Base-by-base conservation (phyloP, 139 green algal genomes). In the Haematococcus lacustris region DNA sequence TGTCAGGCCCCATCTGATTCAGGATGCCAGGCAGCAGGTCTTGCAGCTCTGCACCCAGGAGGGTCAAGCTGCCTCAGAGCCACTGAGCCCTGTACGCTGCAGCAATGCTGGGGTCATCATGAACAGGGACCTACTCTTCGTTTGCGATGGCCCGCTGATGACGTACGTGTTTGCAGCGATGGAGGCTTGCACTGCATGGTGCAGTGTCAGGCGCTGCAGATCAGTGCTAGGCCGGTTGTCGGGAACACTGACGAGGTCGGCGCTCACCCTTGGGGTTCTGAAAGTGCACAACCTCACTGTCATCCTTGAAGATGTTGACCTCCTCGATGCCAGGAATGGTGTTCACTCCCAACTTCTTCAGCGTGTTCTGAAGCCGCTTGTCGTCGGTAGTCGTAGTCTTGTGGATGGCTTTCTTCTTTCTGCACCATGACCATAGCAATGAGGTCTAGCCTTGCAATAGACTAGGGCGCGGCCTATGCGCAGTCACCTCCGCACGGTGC, bases 111-210 rank as follows among this genome's bases (percentile, higher is more conserved):
- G n/a, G n/a, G n/a, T n/a, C n/a, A n/a, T n/a, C n/a, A n/a, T n/a
- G n/a, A n/a, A n/a, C n/a, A n/a, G n/a, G n/a, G n/a, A 78, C 76
- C 74, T 70, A 84, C 76, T 87, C 81, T 89, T 89, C 47, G 77
- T 84, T 51, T 81, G 73, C 4, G 91, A 91, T 32, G 88, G 83
- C 1, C 94, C 96, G 76, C 86, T 95, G 67, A 99, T 93, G 7
- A 99, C 95, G 77, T 97, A 99, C 59, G 96, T 99, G 89, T 99
- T 99, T 64, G 96, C 96, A 23, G 87, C 88, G 70, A 98, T 98
- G 67, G 92, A 97, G 0, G 96, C 96, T 92, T 99, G 96, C 53
- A 99, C 95, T 97, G 88, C 77, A n/a, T n/a, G n/a, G n/a, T n/a
- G n/a, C n/a, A n/a, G n/a, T n/a, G n/a, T n/a, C n/a, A n/a, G n/a